A percentile compares a stretch with the other conserved stretches of the same genome.
Conservation (phyloP, 306 rosid genomes). For the Canavalia ensiformis region DNA sequence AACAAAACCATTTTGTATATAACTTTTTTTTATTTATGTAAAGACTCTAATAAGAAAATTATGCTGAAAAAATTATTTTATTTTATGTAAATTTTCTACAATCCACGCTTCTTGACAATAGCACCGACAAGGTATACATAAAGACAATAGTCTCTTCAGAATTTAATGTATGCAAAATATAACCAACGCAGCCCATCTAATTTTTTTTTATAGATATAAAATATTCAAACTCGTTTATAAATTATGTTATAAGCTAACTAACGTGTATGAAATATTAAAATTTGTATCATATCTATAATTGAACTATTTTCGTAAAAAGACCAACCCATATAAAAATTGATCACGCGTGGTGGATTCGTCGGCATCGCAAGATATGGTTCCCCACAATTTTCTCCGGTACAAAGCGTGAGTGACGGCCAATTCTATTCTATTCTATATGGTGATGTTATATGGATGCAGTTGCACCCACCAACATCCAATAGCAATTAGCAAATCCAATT, state of each 20-base stretch:
- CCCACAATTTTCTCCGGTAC: slow-evolving; percentile 14
- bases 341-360: slow-evolving; percentile 49
- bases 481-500: slow-evolving; percentile 1
- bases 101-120: slow-evolving; percentile 14
- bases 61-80: neutral
- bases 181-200: slow-evolving; percentile 8
- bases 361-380: slow-evolving; percentile 40
- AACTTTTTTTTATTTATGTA: neutral
- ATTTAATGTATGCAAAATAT: slow-evolving; percentile 23
- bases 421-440: slow-evolving; percentile 12
- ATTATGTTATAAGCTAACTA: too few species aligned
- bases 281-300: too few species aligned
- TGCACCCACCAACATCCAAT: slow-evolving; percentile 4
- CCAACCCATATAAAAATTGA: neutral
- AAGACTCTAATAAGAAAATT: neutral
- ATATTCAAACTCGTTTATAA: too few species aligned
- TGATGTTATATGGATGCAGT: neutral
- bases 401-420: slow-evolving; percentile 11
- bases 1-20: neutral
- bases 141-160: slow-evolving; percentile 16
- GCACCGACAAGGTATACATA: slow-evolving; percentile 38
- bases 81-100: neutral
- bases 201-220: too few species aligned
- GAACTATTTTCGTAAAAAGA: too few species aligned
- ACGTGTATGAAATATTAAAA: too few species aligned